Evolutionary conservation across 192 early-diverging fungal species (phyloP), one percentile per base, ranked within the genome.

Genomic region (Podila minutissima): DNA sequence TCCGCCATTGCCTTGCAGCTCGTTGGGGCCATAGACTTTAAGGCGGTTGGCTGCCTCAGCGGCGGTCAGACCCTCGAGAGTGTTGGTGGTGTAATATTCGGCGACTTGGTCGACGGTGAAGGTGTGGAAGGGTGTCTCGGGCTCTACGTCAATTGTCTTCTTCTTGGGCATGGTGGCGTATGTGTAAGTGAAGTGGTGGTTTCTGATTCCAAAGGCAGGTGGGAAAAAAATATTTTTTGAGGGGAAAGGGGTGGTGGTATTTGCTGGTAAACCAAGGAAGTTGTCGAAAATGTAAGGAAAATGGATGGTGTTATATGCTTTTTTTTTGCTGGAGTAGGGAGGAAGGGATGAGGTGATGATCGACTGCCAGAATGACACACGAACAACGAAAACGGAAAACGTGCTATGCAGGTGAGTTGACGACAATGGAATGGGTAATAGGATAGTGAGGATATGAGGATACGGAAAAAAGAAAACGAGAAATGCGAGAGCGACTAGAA

Each of bases 21-120:
- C 89, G 78, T 93, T 93, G 31, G 67, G 60, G 2, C 90, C 90
- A 66, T 89, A 74, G 51, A 29, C 37, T 24, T 75, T 85, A 19
- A 89, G 75, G 61, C 96, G 92, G 68, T 86, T 87, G 13, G 64
- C 73, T 12, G 89, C 92, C 84, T 97, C 94, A 28, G 78, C 83
- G 10, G 88, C 71, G 8, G 94, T 88, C 69, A 97, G 88, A 60
- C 96, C 96, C 28, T 89, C 66, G 10, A 67, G 53, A 5, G 66
- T 67, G 35, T 67, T 67, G 31, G 66, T 67, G 5, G 29, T 28
- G 24, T 59, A 67, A 13, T 67, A 53, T 19, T 67, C 24, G 17
- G 66, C 66, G 2, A 55, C 51, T n/a, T 67, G 66, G 32, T 67
- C 53, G 33, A 67, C 53, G 8, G 66, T 59, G 28, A 69, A 69